Evolutionary conservation across 192 early-diverging fungal genomes (phyloP), one percentile per base, ranked within the genome.

Genomic region (Rhizophagus sp.): DNA sequence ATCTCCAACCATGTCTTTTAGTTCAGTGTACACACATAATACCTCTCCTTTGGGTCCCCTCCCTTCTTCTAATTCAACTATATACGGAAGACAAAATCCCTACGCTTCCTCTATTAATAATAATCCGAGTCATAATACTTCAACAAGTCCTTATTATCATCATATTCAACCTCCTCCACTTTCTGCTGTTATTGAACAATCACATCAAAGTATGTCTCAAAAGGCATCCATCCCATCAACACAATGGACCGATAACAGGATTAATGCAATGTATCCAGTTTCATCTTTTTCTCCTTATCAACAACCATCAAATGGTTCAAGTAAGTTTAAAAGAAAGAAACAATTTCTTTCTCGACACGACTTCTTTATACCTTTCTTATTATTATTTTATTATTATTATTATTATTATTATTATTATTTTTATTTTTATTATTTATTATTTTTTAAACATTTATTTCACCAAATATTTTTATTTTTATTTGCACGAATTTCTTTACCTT

Each of bases 391-490:
- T 30, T 30, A 30, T 30, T 27, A n/a, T 64, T 19, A 22, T 27
- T 9, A 25, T 64, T n/a, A 64, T 64, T n/a, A 64, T 64, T n/a
- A n/a, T n/a, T n/a, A 30, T 30, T 30, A 30, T 30, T 30, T 30
- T 30, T n/a, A 30, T 30, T 30, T 1, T 30, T 27, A n/a, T 64
- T 19, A 22, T 27, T 9, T n/a, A 25, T 64, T n/a, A 64, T 64
- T n/a, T 30, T 64, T 64, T 12, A 13, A 30, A 30, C 27, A 30
- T 30, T 30, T 30, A 30, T 22, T 41, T 22, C 33, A 15, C 1
- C 27, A 30, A 30, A 30, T 30, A 30, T 30, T 72, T 72, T 72
- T 39, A 11, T 72, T 72, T 24, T 72, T 72, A 34, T 71, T n/a
- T 27, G 4, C 49, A 13, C 49, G 34, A 36, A 36, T 36, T 36